Evolutionary conservation across 176 grass and related monocot genomes (phyloP).

Genomic region (Hordeum vulgare): MorexV3_pseudomolecules_assembly NC_058519.1:127666485-127666984

Average conservation of each 20-base stretch:
- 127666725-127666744: background rate
- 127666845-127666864: background rate
- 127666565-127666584: too few relatives aligned
- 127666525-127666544: too few relatives aligned
- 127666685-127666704: too few relatives aligned
- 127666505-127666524: too few relatives aligned
- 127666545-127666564: too few relatives aligned
- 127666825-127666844: background rate
- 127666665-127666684: too few relatives aligned
- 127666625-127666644: too few relatives aligned
- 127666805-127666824: background rate
- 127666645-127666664: too few relatives aligned
- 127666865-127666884: background rate
- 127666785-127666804: background rate
- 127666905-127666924: background rate
- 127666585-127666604: too few relatives aligned
- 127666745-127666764: background rate
- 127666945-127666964: slow-evolving; percentile 43
- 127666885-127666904: background rate
- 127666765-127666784: background rate
- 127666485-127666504: too few relatives aligned
- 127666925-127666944: slow-evolving; percentile 30
- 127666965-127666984: slow-evolving; percentile 31
- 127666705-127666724: background rate
- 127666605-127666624: too few relatives aligned